Conservation (phyloP, 2,329 filamentous ascomycete species). For the Apiospora arundinis region DNA sequence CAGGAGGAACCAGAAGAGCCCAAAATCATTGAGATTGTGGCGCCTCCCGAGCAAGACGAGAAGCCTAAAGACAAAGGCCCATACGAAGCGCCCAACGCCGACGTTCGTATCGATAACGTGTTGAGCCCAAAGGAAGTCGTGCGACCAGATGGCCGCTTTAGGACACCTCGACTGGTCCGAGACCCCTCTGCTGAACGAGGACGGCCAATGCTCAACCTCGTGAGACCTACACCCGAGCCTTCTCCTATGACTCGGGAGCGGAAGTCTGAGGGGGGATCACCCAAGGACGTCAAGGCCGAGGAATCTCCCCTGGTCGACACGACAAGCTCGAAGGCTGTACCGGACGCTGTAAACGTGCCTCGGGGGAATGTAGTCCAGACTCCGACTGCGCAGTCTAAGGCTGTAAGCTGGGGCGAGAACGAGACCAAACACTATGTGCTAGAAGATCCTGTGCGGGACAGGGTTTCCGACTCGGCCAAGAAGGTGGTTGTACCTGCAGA, state of each 20-base stretch:
- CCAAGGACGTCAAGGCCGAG: conserved; percentile 24
- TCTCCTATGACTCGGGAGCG: conserved; percentile 57
- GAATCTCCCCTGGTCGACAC: conserved; percentile 26
- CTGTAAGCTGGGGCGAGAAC: conserved; percentile 70
- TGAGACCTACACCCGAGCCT: conserved; percentile 63
- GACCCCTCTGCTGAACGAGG: conserved; percentile 62
- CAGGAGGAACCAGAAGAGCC: conserved; percentile 41
- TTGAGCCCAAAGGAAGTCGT: conserved; percentile 59
- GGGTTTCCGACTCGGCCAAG: conserved; percentile 36
- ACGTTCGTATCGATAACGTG: conserved; percentile 66
- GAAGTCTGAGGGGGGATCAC: conserved; percentile 28
- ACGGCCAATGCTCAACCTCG: conserved; percentile 65
- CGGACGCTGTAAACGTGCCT: conserved; percentile 47
- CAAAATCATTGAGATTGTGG: conserved; percentile 54
- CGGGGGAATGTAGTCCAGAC: conserved; percentile 51
- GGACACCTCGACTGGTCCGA: conserved; percentile 48
- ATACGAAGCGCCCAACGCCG: conserved; percentile 67
- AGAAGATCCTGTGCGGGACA: conserved; percentile 59
- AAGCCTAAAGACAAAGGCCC: conserved; percentile 50
- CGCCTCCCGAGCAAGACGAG: conserved; percentile 56
- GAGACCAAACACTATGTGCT: conserved; percentile 69
- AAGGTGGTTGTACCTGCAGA: conserved; percentile 39
- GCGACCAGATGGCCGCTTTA: conserved; percentile 34
- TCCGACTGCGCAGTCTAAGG: conserved; percentile 55
- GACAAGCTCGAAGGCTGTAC: conserved; percentile 27